Conservation (phyloP, 2,329 filamentous ascomycete species). For the Endoconidiophora polonica region DNA sequence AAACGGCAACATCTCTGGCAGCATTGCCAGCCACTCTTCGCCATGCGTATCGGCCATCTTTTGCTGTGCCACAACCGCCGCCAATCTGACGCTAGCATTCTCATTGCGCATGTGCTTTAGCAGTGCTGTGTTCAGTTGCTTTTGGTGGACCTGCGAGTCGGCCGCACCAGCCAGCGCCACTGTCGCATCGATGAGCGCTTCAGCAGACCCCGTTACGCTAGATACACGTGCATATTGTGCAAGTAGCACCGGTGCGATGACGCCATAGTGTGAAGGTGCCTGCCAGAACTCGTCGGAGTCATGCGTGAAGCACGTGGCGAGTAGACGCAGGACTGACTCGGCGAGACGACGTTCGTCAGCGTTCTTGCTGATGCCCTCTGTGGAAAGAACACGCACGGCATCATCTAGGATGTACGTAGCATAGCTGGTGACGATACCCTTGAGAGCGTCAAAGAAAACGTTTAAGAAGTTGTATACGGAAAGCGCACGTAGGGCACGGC, state of each 20-base stretch:
- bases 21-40: conserved; percentile 80
- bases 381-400: conserved; percentile 43
- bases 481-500: conserved; percentile 46
- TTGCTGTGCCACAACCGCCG: conserved; percentile 68
- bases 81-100: conserved; percentile 54
- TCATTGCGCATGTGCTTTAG: conserved; percentile 65
- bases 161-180: conserved; percentile 66
- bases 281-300: conserved; percentile 97
- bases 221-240: conserved; percentile 36
- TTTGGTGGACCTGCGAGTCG: conserved; percentile 77
- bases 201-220: conserved; percentile 20
- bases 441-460: conserved; percentile 68
- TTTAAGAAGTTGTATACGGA: conserved; percentile 70
- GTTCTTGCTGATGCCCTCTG: conserved; percentile 24
- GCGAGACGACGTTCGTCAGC: conserved; percentile 42
- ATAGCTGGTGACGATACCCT: conserved; percentile 89
- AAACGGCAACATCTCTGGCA: conserved; percentile 91
- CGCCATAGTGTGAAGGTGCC: conserved; percentile 67
- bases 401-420: conserved; percentile 70
- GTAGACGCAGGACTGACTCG: conserved; percentile 50
- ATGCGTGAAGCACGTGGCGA: conserved; percentile 64
- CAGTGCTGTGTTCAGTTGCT: conserved; percentile 65
- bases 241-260: conserved; percentile 52
- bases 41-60: conserved; percentile 63
- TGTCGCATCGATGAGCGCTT: conserved; percentile 54